These are phyloP conservation scores for Herpetospermum pedunculosum DNA, from an alignment of 306 rosid species.

Conservation along the genomic window DNA sequence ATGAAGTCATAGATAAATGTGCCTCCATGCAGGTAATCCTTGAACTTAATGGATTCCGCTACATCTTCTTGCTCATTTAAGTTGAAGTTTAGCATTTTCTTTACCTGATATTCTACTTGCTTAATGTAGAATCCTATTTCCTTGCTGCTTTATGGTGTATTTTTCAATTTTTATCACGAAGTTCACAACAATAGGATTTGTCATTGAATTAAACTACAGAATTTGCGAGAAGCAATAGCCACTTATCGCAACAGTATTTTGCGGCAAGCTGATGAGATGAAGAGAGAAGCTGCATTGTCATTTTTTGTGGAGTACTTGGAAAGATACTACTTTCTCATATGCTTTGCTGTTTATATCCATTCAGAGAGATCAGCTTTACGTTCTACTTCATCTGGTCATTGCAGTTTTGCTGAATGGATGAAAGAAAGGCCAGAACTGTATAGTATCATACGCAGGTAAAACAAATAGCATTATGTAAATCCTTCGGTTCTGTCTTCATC, in stretches of 20 bases:
- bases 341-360: constrained; percentile 85
- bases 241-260: constrained; percentile 74
- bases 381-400: constrained; percentile 32
- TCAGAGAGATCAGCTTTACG: constrained; percentile 47
- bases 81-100: background rate
- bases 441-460: constrained; percentile 85
- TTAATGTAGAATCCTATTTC: background rate
- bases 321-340: constrained; percentile 92
- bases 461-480: background rate
- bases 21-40: constrained; percentile 79
- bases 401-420: constrained; percentile 83
- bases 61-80: constrained; percentile 2
- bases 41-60: constrained; percentile 1
- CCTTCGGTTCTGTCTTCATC: background rate
- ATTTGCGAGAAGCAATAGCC: constrained; percentile 86
- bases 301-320: constrained; percentile 85
- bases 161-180: background rate
- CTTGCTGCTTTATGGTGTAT: background rate
- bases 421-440: constrained; percentile 81
- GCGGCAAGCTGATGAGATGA: constrained; percentile 91
- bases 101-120: background rate
- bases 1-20: constrained; percentile 84
- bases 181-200: constrained; percentile 10
- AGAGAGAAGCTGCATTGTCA: constrained; percentile 73
- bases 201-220: constrained; percentile 34